Conservation (phyloP, 257 asterid species). For the Nicotiana paniculata region DNA sequence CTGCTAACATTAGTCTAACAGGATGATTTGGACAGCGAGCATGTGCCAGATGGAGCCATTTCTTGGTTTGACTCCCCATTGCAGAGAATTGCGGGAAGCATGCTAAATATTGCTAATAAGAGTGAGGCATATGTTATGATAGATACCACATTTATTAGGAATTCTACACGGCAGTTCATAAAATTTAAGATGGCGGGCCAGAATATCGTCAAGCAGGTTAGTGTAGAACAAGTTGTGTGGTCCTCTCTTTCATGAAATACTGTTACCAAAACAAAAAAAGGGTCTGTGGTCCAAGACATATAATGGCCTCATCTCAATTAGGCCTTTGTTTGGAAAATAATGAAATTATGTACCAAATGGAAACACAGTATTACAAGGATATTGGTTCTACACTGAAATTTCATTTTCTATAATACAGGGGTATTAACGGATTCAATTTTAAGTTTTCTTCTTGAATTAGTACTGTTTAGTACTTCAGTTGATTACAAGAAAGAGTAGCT, state of each 20-base stretch:
- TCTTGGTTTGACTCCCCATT: not conserved
- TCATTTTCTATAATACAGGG: not conserved
- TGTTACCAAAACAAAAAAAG: not conserved
- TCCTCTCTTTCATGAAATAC: not conserved
- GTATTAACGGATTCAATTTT: not conserved
- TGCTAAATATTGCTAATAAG: not conserved
- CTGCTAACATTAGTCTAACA: not conserved
- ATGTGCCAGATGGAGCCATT: not conserved
- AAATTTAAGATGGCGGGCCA: not conserved
- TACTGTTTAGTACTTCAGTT: not conserved
- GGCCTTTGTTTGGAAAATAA: not conserved
- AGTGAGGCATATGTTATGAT: not conserved
- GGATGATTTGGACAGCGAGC: not conserved
- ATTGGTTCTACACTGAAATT: not conserved
- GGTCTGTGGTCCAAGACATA: not conserved
- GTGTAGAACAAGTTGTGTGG: not conserved
- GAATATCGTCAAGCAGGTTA: not conserved
- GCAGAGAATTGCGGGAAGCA: not conserved
- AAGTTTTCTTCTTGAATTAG: not conserved
- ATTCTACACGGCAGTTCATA: not conserved
- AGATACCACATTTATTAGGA: not conserved
- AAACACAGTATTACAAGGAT: not conserved
- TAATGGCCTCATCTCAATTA: not conserved
- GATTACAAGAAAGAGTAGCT: not conserved
- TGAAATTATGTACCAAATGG: not conserved